Base-by-base conservation (phyloP, 78 protist species). In the Isochrysis galbana region DNA sequence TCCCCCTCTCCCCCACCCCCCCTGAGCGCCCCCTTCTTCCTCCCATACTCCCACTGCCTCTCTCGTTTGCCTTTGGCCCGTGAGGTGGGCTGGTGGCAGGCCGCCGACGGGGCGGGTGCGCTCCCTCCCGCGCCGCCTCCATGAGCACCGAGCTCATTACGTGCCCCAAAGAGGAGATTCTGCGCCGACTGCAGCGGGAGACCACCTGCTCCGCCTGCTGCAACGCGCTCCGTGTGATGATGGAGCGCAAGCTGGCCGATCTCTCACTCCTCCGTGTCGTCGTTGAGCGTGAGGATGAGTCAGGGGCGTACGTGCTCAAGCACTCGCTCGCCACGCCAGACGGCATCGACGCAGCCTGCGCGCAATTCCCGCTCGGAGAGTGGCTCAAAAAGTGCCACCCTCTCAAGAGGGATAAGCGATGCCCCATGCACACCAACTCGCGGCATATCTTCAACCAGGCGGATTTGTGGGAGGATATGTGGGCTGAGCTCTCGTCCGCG, bases 181-280 rank as follows among this genome's bases (percentile, higher is more conserved):
- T 77, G 25, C 84, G 84, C 2, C 84, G 84, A 46, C 46, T 77
- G 44, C 84, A 77, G 84, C 84, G 84, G n/a, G 84, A 77, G 84
- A 77, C 84, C 19, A 77, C 84, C 19, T 77, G 84, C 84, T 22
- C 34, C 47, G 5, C 84, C 17, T 77, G 84, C 84, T 77, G 84
- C 84, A 17, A 17, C 5, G 84, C 84, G 84, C 84, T 77, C 47
- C 84, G 84, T 2, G 46, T 77, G 14, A 77, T 77, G 84, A 77
- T 39, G n/a, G 34, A 77, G 84, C 45, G 84, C 34, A 41, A 41
- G 84, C 84, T 77, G 14, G 34, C 23, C 23, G 36, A 77, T 23
- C 46, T 77, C n/a, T 21, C 47, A 5, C 84, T 77, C 14, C 46
- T 77, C 34, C 32, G 17, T 2, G 34, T 46, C 44, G 34, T 77